Evolutionary conservation across 2,329 filamentous ascomycete species (phyloP).

Genomic region (Fusarium sp.): DNA sequence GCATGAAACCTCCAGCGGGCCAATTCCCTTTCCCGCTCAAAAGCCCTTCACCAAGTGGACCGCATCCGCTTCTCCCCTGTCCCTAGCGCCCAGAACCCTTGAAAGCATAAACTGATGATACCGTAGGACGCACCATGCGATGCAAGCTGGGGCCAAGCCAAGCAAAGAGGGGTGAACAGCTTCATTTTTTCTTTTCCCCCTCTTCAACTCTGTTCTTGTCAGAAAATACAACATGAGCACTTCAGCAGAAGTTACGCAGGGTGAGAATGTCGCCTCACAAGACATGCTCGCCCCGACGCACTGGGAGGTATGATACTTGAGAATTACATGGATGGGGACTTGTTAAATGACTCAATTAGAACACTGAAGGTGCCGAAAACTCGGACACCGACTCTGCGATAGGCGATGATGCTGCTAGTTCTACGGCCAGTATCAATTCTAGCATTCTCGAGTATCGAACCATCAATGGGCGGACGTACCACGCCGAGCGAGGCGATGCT

Average conservation of each 20-base stretch:
- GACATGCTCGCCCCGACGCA: constrained; percentile 29
- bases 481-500: constrained; percentile 29
- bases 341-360: background rate
- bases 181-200: background rate
- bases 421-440: constrained; percentile 27
- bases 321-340: accelerated
- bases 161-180: background rate
- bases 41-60: background rate
- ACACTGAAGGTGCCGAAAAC: background rate
- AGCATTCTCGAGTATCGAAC: constrained; percentile 32
- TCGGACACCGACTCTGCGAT: constrained; percentile 22
- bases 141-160: constrained; percentile 2
- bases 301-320: constrained; percentile 13
- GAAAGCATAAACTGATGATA: background rate
- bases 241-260: background rate
- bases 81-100: background rate
- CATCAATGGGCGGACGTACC: constrained; percentile 34
- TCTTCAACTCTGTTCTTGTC: accelerated
- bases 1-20: background rate
- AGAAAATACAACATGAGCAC: background rate
- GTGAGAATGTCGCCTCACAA: background rate
- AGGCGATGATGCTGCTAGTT: constrained; percentile 17
- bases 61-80: background rate
- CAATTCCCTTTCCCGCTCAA: background rate
- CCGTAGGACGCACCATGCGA: background rate